Conservation (phyloP, 768 basidiomycete species). For the Boletus barrowsii region DNA sequence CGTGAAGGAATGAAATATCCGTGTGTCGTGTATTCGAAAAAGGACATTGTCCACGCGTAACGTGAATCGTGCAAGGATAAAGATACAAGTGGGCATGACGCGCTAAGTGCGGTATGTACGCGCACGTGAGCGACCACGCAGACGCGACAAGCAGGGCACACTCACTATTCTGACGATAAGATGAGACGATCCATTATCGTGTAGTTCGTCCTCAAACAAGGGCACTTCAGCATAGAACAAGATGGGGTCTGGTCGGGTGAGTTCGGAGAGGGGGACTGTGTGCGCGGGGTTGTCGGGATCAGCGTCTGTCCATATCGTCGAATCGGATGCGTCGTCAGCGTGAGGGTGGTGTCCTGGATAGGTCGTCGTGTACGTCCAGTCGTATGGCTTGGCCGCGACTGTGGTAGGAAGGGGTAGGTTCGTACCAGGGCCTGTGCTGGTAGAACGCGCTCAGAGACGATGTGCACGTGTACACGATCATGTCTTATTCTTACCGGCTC, state of each 20-base stretch:
- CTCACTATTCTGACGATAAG: constrained; percentile 84
- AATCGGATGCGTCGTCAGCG: constrained; percentile 9
- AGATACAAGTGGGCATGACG: constrained; percentile 95
- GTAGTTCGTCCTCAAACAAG: constrained; percentile 93
- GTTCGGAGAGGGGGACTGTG: constrained; percentile 76
- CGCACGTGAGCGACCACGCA: background rate
- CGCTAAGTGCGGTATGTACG: constrained; percentile 49
- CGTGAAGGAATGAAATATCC: constrained; percentile 81
- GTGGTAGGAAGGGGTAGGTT: constrained; percentile 66
- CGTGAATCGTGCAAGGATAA: constrained; percentile 87
- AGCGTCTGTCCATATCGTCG: constrained; percentile 47
- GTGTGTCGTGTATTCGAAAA: constrained; percentile 85
- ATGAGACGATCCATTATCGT: constrained; percentile 91
- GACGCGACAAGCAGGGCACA: constrained; percentile 7
- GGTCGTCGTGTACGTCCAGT: constrained; percentile 96
- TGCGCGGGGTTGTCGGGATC: constrained; percentile 57
- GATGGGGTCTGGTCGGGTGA: constrained; percentile 90
- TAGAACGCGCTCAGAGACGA: constrained; percentile 26
- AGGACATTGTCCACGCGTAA: constrained; percentile 93
- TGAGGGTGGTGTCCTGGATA: constrained; percentile 61
- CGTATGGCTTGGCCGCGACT: constrained; percentile 80
- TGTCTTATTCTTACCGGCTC: constrained; percentile 56
- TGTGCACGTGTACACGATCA: background rate
- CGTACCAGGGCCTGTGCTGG: constrained; percentile 67
- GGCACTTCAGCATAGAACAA: constrained; percentile 97